Conservation (phyloP, 768 basidiomycete genomes). For the Mycena filopes region DNA sequence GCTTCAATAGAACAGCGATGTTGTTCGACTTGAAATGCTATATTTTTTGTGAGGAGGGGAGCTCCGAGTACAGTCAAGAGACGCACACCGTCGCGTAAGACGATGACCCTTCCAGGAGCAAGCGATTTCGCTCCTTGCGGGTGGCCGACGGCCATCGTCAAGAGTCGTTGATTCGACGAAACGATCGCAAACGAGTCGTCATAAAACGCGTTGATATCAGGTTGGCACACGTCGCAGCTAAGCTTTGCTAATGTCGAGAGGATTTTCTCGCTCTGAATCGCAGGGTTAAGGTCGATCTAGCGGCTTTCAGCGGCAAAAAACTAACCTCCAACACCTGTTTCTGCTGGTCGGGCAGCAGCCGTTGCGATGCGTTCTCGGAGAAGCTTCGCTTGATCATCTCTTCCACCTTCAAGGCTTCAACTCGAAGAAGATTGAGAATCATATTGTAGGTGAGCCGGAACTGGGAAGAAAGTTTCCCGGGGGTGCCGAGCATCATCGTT, state of each 20-base stretch:
- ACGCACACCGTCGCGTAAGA: constrained; percentile 84
- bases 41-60: constrained; percentile 10
- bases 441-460: constrained; percentile 99
- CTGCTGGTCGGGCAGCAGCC: constrained; percentile 92
- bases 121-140: constrained; percentile 77
- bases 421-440: constrained; percentile 96
- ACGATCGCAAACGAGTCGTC: constrained; percentile 74
- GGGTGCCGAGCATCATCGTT: constrained; percentile 94
- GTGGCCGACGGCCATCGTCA: constrained; percentile 67
- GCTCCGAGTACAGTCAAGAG: background rate
- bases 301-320: background rate
- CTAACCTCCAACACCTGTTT: constrained; percentile 84
- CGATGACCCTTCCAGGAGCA: constrained; percentile 79
- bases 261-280: constrained; percentile 72
- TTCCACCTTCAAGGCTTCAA: constrained; percentile 95
- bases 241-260: constrained; percentile 73
- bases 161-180: constrained; percentile 67
- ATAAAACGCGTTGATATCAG: constrained; percentile 82
- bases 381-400: constrained; percentile 99
- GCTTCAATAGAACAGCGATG: constrained; percentile 77
- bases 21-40: constrained; percentile 84
- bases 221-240: constrained; percentile 72
- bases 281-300: constrained; percentile 5
- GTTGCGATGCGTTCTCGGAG: constrained; percentile 96
- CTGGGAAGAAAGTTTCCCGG: constrained; percentile 93